Percentiles rank a stretch among this genome's conserved stretches.
Conservation (phyloP, 495 filamentous ascomycete genomes). For the Penicillium malachiteum region DNA sequence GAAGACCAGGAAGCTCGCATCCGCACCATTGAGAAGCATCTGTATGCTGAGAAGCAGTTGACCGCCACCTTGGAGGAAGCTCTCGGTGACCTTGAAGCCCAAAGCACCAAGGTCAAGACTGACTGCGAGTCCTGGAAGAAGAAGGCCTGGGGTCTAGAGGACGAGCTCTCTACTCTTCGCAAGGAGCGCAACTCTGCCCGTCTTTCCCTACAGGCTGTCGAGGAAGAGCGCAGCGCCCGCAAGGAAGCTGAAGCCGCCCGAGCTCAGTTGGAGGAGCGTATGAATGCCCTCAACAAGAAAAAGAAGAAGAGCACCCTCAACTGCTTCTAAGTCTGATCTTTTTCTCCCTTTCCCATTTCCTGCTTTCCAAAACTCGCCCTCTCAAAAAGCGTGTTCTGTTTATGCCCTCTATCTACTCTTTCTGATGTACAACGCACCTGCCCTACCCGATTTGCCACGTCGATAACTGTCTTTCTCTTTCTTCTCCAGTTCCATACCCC, state of each 20-base stretch:
- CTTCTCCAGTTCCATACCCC: constrained; percentile 25
- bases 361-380: background rate
- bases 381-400: constrained; percentile 17
- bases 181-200: constrained; percentile 69
- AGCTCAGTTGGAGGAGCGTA: constrained; percentile 85
- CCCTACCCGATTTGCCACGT: constrained; percentile 3
- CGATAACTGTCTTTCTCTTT: constrained; percentile 12
- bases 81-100: constrained; percentile 84
- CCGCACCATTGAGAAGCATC: constrained; percentile 93
- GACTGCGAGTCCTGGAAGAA: constrained; percentile 90
- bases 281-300: constrained; percentile 85
- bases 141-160: constrained; percentile 73
- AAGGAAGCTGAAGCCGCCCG: constrained; percentile 84
- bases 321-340: constrained; percentile 67
- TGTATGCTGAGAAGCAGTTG: constrained; percentile 93
- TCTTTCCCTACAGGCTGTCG: constrained; percentile 86
- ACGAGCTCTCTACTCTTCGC: constrained; percentile 70
- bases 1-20: constrained; percentile 96
- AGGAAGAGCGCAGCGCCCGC: constrained; percentile 87
- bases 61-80: constrained; percentile 94
- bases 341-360: background rate
- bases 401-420: constrained; percentile 19
- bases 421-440: constrained; percentile 12
- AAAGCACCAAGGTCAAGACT: constrained; percentile 77
- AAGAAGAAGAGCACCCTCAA: constrained; percentile 97